A percentile compares a stretch with the other conserved stretches of the same genome.
Conservation (phyloP, 208 protist species). For the Lotmaria passim region DNA sequence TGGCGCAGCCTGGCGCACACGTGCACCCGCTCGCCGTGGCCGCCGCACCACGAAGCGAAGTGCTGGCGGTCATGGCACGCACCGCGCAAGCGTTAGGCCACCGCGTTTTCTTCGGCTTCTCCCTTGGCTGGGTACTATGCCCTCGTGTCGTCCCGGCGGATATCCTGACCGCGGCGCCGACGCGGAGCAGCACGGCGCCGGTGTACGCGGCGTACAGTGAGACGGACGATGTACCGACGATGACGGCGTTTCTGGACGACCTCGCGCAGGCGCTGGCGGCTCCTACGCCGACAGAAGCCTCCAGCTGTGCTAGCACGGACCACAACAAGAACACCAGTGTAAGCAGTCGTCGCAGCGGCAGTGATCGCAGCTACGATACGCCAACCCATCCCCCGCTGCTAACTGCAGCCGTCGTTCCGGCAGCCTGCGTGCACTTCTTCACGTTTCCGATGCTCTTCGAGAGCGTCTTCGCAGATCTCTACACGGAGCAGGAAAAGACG, state of each 20-base stretch:
- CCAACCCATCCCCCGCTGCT: too few relatives aligned
- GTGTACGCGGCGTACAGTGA: conserved; percentile 18
- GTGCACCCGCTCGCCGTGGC: conserved; percentile 9
- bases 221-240: conserved; percentile 16
- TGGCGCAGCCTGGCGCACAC: conserved; percentile 19
- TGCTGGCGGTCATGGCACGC: conserved; percentile 13
- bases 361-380: too few relatives aligned
- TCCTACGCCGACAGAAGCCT: not conserved
- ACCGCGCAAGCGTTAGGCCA: conserved; percentile 12
- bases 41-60: conserved; percentile 1
- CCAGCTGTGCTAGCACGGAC: too few relatives aligned
- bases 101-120: conserved; percentile 33
- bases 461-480: conserved; percentile 27
- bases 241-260: conserved; percentile 19
- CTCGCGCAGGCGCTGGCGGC: conserved; percentile 15
- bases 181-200: not conserved
- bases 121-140: conserved; percentile 44
- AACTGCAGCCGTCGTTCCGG: not conserved
- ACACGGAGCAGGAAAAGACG: conserved; percentile 5
- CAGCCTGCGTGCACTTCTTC: conserved; percentile 10
- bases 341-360: too few relatives aligned
- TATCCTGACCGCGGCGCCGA: not conserved
- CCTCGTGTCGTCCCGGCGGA: conserved; percentile 6
- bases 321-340: not conserved
- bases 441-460: conserved; percentile 36